Base-by-base conservation (phyloP, 1,139 yeast genomes). In the Suhomyces coccinellae region DNA sequence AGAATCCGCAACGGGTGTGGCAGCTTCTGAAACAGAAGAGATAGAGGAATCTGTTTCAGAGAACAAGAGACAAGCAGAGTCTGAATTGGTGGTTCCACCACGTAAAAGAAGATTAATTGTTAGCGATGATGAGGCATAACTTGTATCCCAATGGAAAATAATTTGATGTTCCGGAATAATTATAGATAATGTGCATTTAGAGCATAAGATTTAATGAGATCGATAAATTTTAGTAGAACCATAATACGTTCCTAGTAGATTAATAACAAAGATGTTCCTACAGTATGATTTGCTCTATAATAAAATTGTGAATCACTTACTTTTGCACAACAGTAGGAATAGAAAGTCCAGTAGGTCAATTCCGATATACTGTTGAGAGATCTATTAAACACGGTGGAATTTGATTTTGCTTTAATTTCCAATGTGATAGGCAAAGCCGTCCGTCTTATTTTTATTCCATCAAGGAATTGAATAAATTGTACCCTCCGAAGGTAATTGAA, bases 111-210 rank as follows among this genome's bases (percentile, higher is more conserved):
- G 54, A 38, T 40, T 55, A 11, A 41, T 62, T 2, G 43, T 61
- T 20, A 54, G 62, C 43, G 69, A 65, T 44, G 67, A 64, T 27
- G 69, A 62, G 24, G 63, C 63, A n/a, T 58, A 61, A 20, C 13
- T n/a, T 30, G 9, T 6, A 3, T 6, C 4, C 14, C 15, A 12
- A 29, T 3, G 11, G 10, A n/a, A 4, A 13, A 7, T 30, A 13
- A 11, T 2, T 13, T 14, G 2, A 26, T 10, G 4, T 8, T 26
- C 6, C n/a, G 29, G n/a, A 26, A 26, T 10, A 26, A 3, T 26
- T 26, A 26, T 26, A 26, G 29, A 26, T 20, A 20, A 20, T 20
- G 24, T 9, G n/a, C n/a, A n/a, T 20, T 20, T 20, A 20, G 24
- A 20, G 7, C 24, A 4, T 17, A 17, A 17, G 7, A 20, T 20